Evolutionary conservation across 768 basidiomycete species (phyloP).

Genomic region (Rickenella mellea): DNA sequence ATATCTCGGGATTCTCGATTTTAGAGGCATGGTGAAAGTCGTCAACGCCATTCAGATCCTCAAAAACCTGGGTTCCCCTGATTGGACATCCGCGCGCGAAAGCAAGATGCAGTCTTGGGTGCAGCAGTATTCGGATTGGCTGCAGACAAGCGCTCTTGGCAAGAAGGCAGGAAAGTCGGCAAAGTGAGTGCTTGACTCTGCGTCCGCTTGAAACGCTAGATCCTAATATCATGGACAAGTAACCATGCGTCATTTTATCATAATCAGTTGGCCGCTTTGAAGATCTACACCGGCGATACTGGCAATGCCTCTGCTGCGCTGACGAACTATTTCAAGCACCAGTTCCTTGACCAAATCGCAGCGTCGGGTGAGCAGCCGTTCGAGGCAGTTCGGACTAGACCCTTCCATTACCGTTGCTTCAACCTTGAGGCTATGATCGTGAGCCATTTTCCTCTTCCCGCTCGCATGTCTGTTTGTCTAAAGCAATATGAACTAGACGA

Average conservation of each 20-base stretch:
- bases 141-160: constrained; percentile 32
- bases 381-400: constrained; percentile 43
- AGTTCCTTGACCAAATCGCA: constrained; percentile 39
- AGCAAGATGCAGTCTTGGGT: constrained; percentile 34
- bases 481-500: constrained; percentile 22
- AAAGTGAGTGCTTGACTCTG: constrained; percentile 32
- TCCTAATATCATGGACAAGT: constrained; percentile 22
- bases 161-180: constrained; percentile 29
- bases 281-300: constrained; percentile 30
- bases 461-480: not conserved
- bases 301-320: constrained; percentile 29
- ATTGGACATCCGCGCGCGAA: constrained; percentile 33
- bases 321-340: constrained; percentile 29
- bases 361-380: constrained; percentile 48
- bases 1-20: constrained; percentile 45
- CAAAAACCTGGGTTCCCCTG: constrained; percentile 22
- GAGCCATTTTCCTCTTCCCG: constrained; percentile 13
- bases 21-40: constrained; percentile 41
- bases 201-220: not conserved
- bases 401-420: constrained; percentile 50
- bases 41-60: constrained; percentile 36
- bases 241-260: constrained; percentile 45
- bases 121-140: constrained; percentile 33
- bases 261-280: constrained; percentile 33
- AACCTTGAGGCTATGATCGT: constrained; percentile 51